Evolutionary conservation across 768 basidiomycete genomes (phyloP), one percentile per base, ranked within the genome.

Genomic region (Amanita rimosa): DNA sequence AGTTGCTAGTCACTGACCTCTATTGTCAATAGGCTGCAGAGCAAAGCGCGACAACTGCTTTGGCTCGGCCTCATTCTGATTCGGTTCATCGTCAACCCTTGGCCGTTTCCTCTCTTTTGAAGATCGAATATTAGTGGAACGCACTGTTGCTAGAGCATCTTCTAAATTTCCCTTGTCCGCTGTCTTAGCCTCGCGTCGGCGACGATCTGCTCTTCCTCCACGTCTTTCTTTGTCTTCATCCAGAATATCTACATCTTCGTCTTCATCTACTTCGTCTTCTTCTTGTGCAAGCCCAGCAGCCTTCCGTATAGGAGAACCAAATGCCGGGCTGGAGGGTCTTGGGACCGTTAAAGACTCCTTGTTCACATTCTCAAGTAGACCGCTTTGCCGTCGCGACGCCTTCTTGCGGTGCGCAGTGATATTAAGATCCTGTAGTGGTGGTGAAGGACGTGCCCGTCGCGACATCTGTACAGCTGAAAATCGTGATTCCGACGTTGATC

Each of bases 261-360:
- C 70, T 35, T 61, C 70, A 11, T 62, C 70, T 35, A 63, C 60
- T 49, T 71, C 68, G 53, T 81, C 81, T 48, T 76, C 80, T 33
- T 81, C 77, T 50, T 76, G 77, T 4, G 74, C 78, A 8, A 76
- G 58, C 0, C 71, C 79, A 10, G 78, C 78, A 49, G 73, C 71
- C 54, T 73, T 64, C 39, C 78, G 71, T 26, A 73, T 68, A 26
- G 81, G 80, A 2, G 79, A 82, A 5, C 80, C 83, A 54, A 81
- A 78, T 1, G 81, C 80, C 2, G 83, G 84, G 54, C 83, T 85
- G 1, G 77, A 69, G 21, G 79, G 74, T 49, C 82, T 72, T 7
- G 73, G 78, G 14, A 69, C 68, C 19, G 72, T 58, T 19, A 71
- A 55, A 13, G 66, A 58, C 11, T 69, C 69, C 13, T 63, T 64